Evolutionary conservation across 768 basidiomycete species (phyloP).

Genomic region (Tephrocybe sp.): DNA sequence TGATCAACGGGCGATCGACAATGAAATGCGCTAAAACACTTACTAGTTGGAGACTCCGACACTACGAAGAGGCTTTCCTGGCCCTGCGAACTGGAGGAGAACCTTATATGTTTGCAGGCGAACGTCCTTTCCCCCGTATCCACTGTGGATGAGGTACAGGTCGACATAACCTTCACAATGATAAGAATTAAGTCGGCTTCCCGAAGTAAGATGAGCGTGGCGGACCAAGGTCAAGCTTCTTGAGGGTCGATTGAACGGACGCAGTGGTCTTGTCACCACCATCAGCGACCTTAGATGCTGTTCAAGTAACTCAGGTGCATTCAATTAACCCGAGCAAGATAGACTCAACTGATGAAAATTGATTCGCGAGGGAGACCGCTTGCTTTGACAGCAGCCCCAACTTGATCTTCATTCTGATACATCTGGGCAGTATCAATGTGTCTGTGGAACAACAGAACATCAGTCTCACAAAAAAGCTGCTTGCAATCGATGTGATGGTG

Average conservation of each 20-base stretch:
- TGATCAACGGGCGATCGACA: neutral
- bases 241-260: slow-evolving; percentile 39
- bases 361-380: slow-evolving; percentile 57
- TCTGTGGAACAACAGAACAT: slow-evolving; percentile 35
- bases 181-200: neutral
- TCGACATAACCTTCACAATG: slow-evolving; percentile 42
- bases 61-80: slow-evolving; percentile 57
- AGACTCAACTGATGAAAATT: slow-evolving; percentile 61
- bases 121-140: slow-evolving; percentile 55
- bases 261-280: slow-evolving; percentile 11
- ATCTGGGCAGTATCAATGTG: slow-evolving; percentile 74
- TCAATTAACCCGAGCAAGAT: neutral
- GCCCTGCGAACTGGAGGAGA: slow-evolving; percentile 53
- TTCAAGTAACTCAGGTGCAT: slow-evolving; percentile 14
- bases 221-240: slow-evolving; percentile 56
- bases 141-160: slow-evolving; percentile 77
- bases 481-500: too few relatives aligned
- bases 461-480: too few relatives aligned
- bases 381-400: slow-evolving; percentile 57
- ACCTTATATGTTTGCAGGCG: slow-evolving; percentile 72
- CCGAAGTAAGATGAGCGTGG: slow-evolving; percentile 2
- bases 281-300: slow-evolving; percentile 54
- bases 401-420: slow-evolving; percentile 63
- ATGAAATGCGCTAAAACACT: slow-evolving; percentile 18
- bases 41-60: slow-evolving; percentile 86